Percentiles rank a stretch among this genome's conserved stretches.
Evolutionary conservation across 2,329 filamentous ascomycete genomes (phyloP).

Genomic region (Alternaria sp.): DNA sequence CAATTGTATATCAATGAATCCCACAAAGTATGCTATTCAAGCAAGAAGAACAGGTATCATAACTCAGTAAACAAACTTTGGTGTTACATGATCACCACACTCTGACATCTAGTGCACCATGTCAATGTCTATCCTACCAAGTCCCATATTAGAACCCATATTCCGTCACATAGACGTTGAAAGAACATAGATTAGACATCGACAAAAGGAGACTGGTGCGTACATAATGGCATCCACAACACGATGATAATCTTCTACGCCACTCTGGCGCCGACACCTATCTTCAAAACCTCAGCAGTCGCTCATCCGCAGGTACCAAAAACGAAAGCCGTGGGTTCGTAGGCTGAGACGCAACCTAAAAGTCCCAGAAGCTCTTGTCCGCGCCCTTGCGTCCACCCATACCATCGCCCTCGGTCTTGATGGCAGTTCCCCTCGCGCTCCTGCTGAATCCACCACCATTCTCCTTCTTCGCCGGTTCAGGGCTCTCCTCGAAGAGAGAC

Average conservation of each 20-base stretch:
- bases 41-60: neutral
- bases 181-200: neutral
- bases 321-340: neutral
- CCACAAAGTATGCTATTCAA: neutral
- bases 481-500: constrained; percentile 48
- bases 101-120: neutral
- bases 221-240: neutral
- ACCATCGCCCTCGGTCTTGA: constrained; percentile 51
- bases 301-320: constrained; percentile 1
- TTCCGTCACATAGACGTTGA: neutral
- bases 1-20: neutral
- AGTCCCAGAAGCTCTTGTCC: constrained; percentile 43
- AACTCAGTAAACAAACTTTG: neutral
- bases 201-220: constrained; percentile 1
- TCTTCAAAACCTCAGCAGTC: neutral
- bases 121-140: neutral
- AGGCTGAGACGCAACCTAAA: constrained; percentile 23
- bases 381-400: constrained; percentile 52
- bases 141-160: neutral
- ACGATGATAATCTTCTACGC: neutral
- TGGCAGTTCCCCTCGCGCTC: constrained; percentile 32
- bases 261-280: neutral
- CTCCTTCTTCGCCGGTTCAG: constrained; percentile 43
- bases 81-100: neutral
- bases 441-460: constrained; percentile 8